Evolutionary conservation across 2,329 filamentous ascomycete species (phyloP).

Genomic region (Botryotinia calthae): DNA sequence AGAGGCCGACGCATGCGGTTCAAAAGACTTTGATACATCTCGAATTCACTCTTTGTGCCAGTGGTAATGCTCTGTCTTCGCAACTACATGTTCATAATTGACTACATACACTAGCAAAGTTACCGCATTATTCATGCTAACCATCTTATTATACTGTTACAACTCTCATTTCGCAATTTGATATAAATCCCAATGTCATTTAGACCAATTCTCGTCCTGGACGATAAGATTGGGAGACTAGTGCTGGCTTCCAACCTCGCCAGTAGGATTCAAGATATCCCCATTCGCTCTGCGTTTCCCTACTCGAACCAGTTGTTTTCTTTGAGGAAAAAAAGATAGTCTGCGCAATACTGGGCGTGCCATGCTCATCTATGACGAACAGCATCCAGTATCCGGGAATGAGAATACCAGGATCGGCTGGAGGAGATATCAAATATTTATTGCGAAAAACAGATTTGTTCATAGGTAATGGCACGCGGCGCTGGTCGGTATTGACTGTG

Average conservation of each 20-base stretch:
- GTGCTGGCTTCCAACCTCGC: conserved; percentile 5
- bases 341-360: neutral
- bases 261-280: conserved; percentile 1
- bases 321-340: neutral
- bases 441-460: accelerated
- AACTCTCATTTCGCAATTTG: neutral
- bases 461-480: neutral
- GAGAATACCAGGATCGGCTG: neutral
- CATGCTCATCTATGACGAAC: conserved; percentile 11
- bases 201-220: conserved; percentile 3
- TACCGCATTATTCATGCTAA: neutral
- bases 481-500: conserved; percentile 10
- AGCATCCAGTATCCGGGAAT: conserved; percentile 15
- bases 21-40: conserved; percentile 32
- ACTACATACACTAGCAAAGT: neutral
- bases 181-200: neutral
- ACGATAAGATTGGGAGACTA: neutral
- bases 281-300: neutral
- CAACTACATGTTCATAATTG: neutral
- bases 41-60: neutral
- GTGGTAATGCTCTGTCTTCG: too few relatives aligned
- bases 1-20: conserved; percentile 23
- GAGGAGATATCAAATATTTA: neutral
- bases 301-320: neutral
- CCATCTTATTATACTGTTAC: neutral